Evolutionary conservation across 495 filamentous ascomycete genomes (phyloP).

Genomic region (Neurospora sp.): DNA sequence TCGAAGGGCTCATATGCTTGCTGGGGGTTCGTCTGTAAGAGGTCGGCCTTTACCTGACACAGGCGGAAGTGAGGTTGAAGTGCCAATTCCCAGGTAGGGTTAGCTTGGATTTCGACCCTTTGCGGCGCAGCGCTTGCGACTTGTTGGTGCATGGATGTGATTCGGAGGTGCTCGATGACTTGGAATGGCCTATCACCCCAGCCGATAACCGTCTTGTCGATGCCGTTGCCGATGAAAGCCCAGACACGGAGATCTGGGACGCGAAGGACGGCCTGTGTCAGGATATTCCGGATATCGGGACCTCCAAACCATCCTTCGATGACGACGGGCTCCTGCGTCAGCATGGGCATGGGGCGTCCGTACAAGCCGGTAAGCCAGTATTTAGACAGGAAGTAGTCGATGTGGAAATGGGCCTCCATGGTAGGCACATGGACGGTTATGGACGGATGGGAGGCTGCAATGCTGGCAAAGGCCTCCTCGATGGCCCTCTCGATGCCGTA

Average conservation of each 20-base stretch:
- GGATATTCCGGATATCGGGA: not conserved
- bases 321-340: not conserved
- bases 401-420: not conserved
- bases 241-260: not conserved
- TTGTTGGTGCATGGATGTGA: not conserved
- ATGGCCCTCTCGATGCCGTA: not conserved
- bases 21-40: not conserved
- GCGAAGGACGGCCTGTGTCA: not conserved
- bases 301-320: not conserved
- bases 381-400: not conserved
- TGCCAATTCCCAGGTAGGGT: not conserved
- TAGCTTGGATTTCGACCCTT: not conserved
- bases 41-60: not conserved
- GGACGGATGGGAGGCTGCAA: not conserved
- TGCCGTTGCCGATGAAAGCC: not conserved
- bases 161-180: not conserved
- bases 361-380: not conserved
- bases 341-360: not conserved
- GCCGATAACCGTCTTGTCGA: not conserved
- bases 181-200: not conserved
- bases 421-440: not conserved
- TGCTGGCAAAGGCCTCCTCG: not conserved
- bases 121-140: not conserved
- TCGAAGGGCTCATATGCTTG: not conserved
- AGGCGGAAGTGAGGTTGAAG: not conserved